Evolutionary conservation across 768 basidiomycete genomes (phyloP), one percentile per base, ranked within the genome.

Genomic region (Xanthoconium stramineum): DNA sequence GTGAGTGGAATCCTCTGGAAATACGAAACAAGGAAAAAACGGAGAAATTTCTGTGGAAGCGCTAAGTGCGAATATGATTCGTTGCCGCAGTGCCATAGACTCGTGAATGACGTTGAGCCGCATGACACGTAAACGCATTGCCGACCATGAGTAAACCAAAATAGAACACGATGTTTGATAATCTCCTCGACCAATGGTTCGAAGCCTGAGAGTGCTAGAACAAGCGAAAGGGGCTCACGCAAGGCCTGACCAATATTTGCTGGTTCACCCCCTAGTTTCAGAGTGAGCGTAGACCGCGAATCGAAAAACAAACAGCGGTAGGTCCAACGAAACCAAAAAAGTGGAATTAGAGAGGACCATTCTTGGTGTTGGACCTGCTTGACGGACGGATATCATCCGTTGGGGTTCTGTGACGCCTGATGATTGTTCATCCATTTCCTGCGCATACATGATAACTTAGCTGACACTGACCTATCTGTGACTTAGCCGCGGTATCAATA

Each of bases 401-500:
- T 15, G 19, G 39, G 52, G 24, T 33, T 44, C 40, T 35, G 19
- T n/a, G 15, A 37, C n/a, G 38, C 52, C 33, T 38, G 32, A 44
- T 14, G n/a, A 39, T n/a, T 40, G 7, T 28, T 12, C 30, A 7
- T 38, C 13, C 28, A 20, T 47, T 50, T 24, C 20, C 44, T 19
- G 30, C 6, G 39, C 40, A 40, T 32, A 33, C 45, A 15, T 28
- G 43, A 56, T 20, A 32, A 50, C 30, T 44, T 17, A 50, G 44
- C 10, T 37, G 32, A 39, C 15, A n/a, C 32, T 39, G 47, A 29
- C 48, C 20, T 51, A 46, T 46, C 39, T 53, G 28, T 30, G 42
- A 47, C 46, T 13, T 46, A 56, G 57, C 50, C 47, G 14, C 55
- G 63, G 60, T 47, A 38, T 37, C 63, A 52, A 65, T 58, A 51